Percentiles rank a stretch among this genome's conserved stretches.
These are phyloP conservation scores for Lipomyces yarrowii DNA, from an alignment of 1,139 yeast genomes.

Conservation along the genomic window DNA sequence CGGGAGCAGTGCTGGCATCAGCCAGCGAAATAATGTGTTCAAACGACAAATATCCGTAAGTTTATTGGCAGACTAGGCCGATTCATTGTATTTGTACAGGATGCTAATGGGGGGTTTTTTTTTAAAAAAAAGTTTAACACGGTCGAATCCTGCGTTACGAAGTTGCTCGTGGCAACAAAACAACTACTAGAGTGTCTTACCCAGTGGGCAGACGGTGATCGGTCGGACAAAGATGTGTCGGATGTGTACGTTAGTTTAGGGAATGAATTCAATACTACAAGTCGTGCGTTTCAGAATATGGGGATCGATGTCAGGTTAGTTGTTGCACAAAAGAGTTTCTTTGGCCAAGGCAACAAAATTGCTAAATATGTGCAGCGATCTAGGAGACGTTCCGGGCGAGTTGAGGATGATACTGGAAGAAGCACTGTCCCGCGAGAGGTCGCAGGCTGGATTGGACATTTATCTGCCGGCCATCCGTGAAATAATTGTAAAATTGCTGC, in stretches of 20 bases:
- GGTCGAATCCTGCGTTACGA: constrained; percentile 80
- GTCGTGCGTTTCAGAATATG: constrained; percentile 68
- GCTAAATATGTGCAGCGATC: constrained; percentile 46
- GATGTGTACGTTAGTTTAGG: constrained; percentile 92
- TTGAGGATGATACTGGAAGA: constrained; percentile 78
- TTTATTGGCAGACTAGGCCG: background rate
- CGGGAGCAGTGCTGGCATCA: background rate
- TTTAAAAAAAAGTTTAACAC: constrained; percentile 50
- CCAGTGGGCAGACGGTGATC: constrained; percentile 84
- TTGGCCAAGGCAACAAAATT: constrained; percentile 19
- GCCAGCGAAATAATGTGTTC: constrained; percentile 3
- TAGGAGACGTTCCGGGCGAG: constrained; percentile 77
- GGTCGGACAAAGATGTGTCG: constrained; percentile 82
- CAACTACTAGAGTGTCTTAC: constrained; percentile 82
- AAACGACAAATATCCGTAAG: constrained; percentile 20
- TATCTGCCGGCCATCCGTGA: constrained; percentile 85
- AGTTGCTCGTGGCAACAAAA: constrained; percentile 84
- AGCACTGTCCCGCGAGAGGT: constrained; percentile 83
- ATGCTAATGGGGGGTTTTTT: background rate
- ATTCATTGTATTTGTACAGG: background rate
- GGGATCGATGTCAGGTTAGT: constrained; percentile 59
- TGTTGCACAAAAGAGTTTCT: too few species aligned
- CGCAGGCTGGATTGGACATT: constrained; percentile 77
- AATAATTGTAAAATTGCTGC: constrained; percentile 79
- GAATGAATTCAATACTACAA: constrained; percentile 87